Evolutionary conservation across 805 yeast species (phyloP), one percentile per base, ranked within the genome.

Genomic region (Saccharomycopsis olivae): DNA sequence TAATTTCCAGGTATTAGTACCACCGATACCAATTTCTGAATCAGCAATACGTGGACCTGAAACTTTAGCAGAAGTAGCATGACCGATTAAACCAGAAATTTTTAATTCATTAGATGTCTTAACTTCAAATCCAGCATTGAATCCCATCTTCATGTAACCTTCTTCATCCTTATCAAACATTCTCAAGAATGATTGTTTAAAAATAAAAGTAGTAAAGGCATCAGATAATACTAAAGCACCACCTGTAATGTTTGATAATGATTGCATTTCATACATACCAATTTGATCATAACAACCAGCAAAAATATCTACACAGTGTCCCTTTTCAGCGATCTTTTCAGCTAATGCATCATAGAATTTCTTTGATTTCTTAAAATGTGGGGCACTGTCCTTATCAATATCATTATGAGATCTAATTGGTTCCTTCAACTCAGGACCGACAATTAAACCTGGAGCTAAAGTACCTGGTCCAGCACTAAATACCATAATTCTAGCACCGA

Each of bases 331-430:
- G 28, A 84, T 84, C 49, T 78, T 79, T 33, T 73, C 69, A 29
- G 94, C 81, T 35, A 88, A 58, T 29, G 68, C 64, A 47, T 82
- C 88, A 60, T 87, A 88, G 55, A 75, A 87, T 58, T 84, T 79
- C 51, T 71, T 72, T 8, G 96, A 94, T 58, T 83, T 84, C 54
- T 83, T 80, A 64, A 77, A 84, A 58, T 87, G 95, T 55, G 79
- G 79, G 41, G 95, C 94, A 36, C 71, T 61, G 53, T 89, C 96
- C 50, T 87, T 78, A 59, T 92, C 97, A 50, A 92, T 84, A 58
- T 92, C 98, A 54, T 83, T 85, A 62, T 92, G 99, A 6, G 98
- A 92, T 67, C 99, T 77, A 52, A 92, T 82, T 36, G 98, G 96
- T 61, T 92, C 98, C 57, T 84, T 83, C 58, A 92, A 71, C 59